phyloP scores from a whole-genome alignment of 345 rosid genomes.

The Cardiospermum halicacabum region DNA sequence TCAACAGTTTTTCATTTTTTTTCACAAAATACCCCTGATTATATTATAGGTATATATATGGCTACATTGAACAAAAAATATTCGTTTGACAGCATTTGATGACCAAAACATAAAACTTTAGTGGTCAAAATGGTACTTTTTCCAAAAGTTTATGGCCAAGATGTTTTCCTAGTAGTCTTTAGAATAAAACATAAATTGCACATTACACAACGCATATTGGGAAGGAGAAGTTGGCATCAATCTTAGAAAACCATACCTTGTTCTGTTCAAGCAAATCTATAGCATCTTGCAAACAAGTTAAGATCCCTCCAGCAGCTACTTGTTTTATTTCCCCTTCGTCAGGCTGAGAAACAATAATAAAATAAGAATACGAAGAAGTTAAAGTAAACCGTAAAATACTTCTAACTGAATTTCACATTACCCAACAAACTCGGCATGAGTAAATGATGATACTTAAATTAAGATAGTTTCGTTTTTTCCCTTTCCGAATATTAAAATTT shows the following conservation, averaged over 20 bases:
- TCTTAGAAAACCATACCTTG: slow-evolving; percentile 43
- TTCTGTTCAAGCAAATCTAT: slow-evolving; percentile 74
- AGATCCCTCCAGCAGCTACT: slow-evolving; percentile 83
- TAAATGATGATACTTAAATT: neutral
- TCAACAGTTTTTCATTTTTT: too few relatives aligned
- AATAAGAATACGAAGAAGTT: slow-evolving; percentile 7
- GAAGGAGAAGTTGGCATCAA: neutral
- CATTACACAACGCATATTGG: neutral
- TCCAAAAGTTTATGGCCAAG: neutral
- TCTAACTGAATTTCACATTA: neutral
- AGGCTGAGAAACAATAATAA: slow-evolving; percentile 53
- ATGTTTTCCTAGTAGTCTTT: neutral
- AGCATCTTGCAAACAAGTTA: slow-evolving; percentile 87
- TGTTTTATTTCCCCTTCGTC: slow-evolving; percentile 63
- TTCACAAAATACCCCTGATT: too few relatives aligned
- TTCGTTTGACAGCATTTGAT: too few relatives aligned
- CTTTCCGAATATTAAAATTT: neutral
- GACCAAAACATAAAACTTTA: too few relatives aligned
- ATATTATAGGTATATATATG: too few relatives aligned
- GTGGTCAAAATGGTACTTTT: too few relatives aligned
- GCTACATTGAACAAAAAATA: too few relatives aligned
- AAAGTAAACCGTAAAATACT: neutral
- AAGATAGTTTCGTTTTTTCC: neutral
- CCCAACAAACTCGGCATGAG: neutral
- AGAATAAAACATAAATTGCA: neutral